Percentiles rank a stretch among this genome's conserved stretches.
phyloP scores from a whole-genome alignment of 768 basidiomycete genomes.

The Dentipellis fragilis region DNA sequence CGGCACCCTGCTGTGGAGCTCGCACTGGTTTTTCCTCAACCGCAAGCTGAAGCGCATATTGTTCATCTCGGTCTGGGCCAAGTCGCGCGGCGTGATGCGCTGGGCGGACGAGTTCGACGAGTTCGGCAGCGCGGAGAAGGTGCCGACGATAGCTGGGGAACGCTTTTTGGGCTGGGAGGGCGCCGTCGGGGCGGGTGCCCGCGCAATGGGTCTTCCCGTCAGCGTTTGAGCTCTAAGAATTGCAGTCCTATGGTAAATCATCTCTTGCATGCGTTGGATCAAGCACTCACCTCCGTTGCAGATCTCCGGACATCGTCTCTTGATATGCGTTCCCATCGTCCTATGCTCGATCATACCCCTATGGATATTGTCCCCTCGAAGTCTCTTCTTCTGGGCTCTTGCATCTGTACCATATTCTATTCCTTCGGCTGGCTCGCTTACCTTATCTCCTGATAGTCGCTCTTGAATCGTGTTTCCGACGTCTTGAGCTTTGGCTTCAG shows the following conservation, averaged over 20 bases:
- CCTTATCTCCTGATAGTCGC: no score
- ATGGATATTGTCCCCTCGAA: background rate
- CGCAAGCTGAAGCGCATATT: slow-evolving; percentile 85
- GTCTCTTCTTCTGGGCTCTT: background rate
- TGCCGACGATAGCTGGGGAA: slow-evolving; percentile 32
- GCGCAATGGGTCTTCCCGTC: slow-evolving; percentile 53
- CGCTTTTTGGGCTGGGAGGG: slow-evolving; percentile 79
- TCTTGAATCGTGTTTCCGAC: no score
- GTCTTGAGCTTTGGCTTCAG: no score
- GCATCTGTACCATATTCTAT: background rate
- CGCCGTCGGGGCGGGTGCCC: slow-evolving; percentile 67
- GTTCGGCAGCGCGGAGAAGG: slow-evolving; percentile 19
- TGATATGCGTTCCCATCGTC: background rate
- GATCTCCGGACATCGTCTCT: background rate
- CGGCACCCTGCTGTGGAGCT: slow-evolving; percentile 88
- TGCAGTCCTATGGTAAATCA: slow-evolving; percentile 3
- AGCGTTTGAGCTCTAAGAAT: slow-evolving; percentile 12
- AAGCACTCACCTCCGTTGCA: background rate
- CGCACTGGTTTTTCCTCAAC: slow-evolving; percentile 96
- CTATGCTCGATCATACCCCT: background rate
- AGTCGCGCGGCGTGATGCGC: slow-evolving; percentile 48
- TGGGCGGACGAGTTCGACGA: slow-evolving; percentile 28
- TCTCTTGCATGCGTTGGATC: background rate
- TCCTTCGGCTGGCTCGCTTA: no score
- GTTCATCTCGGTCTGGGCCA: slow-evolving; percentile 89